These are phyloP conservation scores for Collybiopsis confluens DNA, from an alignment of 768 basidiomycete genomes.

Conservation along the genomic window DNA sequence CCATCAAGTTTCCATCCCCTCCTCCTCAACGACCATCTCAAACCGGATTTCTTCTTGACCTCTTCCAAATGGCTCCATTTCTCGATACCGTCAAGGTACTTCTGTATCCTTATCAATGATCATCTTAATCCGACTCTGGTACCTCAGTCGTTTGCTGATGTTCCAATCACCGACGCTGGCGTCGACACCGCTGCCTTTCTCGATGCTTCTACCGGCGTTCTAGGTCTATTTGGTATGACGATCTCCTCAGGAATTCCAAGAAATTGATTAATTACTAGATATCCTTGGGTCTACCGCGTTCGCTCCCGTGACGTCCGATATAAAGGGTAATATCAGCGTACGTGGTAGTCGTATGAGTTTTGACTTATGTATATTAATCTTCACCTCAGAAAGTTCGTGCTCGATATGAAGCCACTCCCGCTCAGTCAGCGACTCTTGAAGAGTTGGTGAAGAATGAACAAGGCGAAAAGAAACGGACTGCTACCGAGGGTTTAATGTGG, in stretches of 20 bases:
- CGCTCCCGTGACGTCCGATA: constrained; percentile 73
- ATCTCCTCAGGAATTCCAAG: not conserved
- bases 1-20: no score
- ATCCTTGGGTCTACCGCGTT: constrained; percentile 86
- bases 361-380: not conserved
- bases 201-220: constrained; percentile 83
- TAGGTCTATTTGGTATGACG: constrained; percentile 78
- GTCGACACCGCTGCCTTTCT: constrained; percentile 87
- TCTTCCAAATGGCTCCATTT: constrained; percentile 64
- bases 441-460: constrained; percentile 80
- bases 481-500: constrained; percentile 94
- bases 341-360: constrained; percentile 19
- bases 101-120: not conserved
- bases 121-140: not conserved
- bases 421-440: constrained; percentile 75
- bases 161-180: constrained; percentile 79
- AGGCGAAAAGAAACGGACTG: constrained; percentile 78
- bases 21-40: constrained; percentile 6
- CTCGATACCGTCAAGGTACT: constrained; percentile 65
- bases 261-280: constrained; percentile 42
- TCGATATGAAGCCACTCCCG: constrained; percentile 66
- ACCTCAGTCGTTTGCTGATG: constrained; percentile 89
- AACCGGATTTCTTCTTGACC: constrained; percentile 12
- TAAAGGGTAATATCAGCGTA: constrained; percentile 90
- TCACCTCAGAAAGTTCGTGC: constrained; percentile 78